A percentile compares a stretch with the other conserved stretches of the same genome.
Evolutionary conservation across 768 basidiomycete genomes (phyloP).

Genomic region (Leccinum longicurvipes): DNA sequence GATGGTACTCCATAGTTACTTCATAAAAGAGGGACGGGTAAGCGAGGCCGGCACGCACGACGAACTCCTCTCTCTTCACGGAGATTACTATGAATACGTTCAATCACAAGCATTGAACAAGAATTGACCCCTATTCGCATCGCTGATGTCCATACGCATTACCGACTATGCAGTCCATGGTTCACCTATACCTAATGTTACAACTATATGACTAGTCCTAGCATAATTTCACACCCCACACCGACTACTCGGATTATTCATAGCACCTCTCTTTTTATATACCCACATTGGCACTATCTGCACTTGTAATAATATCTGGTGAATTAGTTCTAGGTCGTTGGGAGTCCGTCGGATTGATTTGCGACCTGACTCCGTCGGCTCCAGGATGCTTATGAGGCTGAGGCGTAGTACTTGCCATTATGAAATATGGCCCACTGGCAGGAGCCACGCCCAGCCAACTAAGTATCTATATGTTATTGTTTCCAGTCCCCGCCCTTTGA

Average conservation of each 20-base stretch:
- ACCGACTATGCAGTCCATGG: not conserved
- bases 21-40: conserved; percentile 83
- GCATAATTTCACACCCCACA: not conserved
- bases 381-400: too few species aligned
- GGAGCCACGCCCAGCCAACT: too few species aligned
- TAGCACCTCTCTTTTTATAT: not conserved
- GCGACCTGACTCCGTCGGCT: too few species aligned
- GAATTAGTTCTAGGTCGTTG: too few species aligned
- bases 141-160: not conserved
- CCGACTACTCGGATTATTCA: not conserved
- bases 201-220: not conserved
- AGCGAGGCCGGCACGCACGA: conserved; percentile 88
- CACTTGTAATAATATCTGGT: too few species aligned
- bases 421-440: too few species aligned
- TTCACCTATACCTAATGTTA: not conserved
- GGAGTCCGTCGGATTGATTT: too few species aligned
- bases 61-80: conserved; percentile 61
- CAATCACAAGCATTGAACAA: conserved; percentile 76
- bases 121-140: conserved; percentile 2
- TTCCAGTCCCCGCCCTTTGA: too few species aligned
- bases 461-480: too few species aligned
- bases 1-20: conserved; percentile 53
- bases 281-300: too few species aligned
- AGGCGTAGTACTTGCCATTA: too few species aligned
- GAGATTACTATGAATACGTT: conserved; percentile 84